Evolutionary conservation across 345 rosid species (phyloP).

Genomic region (Lepidium sativum): DNA sequence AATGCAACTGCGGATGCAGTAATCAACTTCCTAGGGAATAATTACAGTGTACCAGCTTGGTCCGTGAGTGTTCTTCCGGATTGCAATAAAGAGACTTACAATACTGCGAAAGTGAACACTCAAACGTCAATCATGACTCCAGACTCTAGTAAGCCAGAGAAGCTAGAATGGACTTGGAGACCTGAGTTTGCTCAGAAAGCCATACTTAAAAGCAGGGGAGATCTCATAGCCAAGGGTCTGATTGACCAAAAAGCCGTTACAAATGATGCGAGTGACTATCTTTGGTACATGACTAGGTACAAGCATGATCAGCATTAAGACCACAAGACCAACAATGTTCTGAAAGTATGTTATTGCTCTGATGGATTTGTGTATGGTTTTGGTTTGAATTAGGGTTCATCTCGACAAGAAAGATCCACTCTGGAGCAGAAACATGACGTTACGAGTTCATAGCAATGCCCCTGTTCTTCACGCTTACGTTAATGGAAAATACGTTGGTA

Average conservation of each 20-base stretch:
- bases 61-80: constrained; percentile 66
- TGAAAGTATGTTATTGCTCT: background rate
- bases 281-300: constrained; percentile 74
- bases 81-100: constrained; percentile 44
- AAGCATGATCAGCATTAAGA: background rate
- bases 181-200: constrained; percentile 33
- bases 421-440: constrained; percentile 37
- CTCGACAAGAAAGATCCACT: constrained; percentile 35
- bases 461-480: constrained; percentile 51
- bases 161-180: constrained; percentile 52
- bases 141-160: constrained; percentile 23
- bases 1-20: constrained; percentile 34
- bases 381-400: constrained; percentile 17
- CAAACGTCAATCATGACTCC: constrained; percentile 45
- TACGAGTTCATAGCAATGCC: constrained; percentile 40
- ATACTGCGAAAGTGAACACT: constrained; percentile 60
- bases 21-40: constrained; percentile 38
- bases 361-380: background rate
- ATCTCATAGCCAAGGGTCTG: constrained; percentile 18
- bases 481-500: constrained; percentile 44
- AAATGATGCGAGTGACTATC: constrained; percentile 49
- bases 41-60: constrained; percentile 51
- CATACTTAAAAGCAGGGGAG: constrained; percentile 30
- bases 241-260: constrained; percentile 51
- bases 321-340: background rate